Conservation (phyloP, 2,329 filamentous ascomycete species). For the Fusarium buharicum region DNA sequence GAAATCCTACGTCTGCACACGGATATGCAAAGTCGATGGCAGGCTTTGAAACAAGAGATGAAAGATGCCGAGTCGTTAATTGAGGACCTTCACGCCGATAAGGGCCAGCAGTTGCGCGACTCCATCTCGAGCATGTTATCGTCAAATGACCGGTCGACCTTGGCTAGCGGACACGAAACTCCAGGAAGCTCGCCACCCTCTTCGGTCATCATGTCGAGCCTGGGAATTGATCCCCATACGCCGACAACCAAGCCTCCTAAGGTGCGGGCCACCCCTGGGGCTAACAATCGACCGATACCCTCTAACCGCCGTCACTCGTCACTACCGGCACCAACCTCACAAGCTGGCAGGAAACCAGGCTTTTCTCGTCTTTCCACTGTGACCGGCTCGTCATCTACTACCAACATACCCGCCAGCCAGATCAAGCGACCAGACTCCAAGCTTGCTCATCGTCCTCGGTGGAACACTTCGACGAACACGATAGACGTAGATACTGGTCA, state of each 20-base stretch:
- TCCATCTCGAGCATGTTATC: constrained; percentile 88
- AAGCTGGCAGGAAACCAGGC: constrained; percentile 55
- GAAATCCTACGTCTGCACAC: constrained; percentile 88
- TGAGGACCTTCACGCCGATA: constrained; percentile 75
- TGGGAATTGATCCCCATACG: constrained; percentile 62
- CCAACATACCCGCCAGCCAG: constrained; percentile 52
- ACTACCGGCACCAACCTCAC: constrained; percentile 57
- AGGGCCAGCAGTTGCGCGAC: constrained; percentile 83
- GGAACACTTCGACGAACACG: constrained; percentile 76
- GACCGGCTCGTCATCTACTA: constrained; percentile 61
- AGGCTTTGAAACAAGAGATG: constrained; percentile 79
- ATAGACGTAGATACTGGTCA: constrained; percentile 73
- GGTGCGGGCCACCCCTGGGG: constrained; percentile 59
- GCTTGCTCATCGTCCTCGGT: constrained; percentile 71
- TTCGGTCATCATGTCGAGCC: constrained; percentile 68
- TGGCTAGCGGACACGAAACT: constrained; percentile 75
- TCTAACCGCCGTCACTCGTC: constrained; percentile 59
- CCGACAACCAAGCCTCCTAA: constrained; percentile 57
- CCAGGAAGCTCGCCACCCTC: constrained; percentile 74
- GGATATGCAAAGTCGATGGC: constrained; percentile 87
- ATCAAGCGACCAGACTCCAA: constrained; percentile 59
- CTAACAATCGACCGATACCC: constrained; percentile 59
- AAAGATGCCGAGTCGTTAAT: constrained; percentile 78
- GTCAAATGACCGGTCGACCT: constrained; percentile 79
- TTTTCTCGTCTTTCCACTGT: constrained; percentile 60